Evolutionary conservation across 352 stramenopile genomes (phyloP), one percentile per base, ranked within the genome.

Genomic region (Phytophthora cactorum): DNA sequence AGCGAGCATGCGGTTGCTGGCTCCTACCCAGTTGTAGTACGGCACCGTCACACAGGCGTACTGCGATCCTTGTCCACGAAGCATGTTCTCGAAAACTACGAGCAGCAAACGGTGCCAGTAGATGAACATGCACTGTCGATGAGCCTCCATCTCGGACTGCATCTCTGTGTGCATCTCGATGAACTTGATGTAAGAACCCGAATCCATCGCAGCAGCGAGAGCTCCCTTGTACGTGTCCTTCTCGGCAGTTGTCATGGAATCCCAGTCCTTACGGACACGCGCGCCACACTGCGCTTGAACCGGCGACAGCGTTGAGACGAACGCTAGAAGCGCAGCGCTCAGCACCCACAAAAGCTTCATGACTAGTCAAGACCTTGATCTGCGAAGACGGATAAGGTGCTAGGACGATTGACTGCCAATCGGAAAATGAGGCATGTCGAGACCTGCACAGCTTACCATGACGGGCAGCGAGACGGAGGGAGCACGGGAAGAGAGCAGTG

Each of bases 41-140:
- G 86, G 88, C 17, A 96, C 52, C 11, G 88, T 95, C 29, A 95
- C 70, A 63, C 88, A 96, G 11, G 72, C 78, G 32, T 77, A 95
- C 43, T 75, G 38, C 0, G 61, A 11, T 5, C 75, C 81, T 54
- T 90, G 78, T 1, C 56, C 74, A 43, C 86, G 88, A 4, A 96
- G 70, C 84, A 96, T 93, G 71, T 94, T 96, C 63, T 96, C 88
- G 59, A 89, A 96, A 2, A 63, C 82, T 0, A 81, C 36, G 2
- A 96, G 73, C 15, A 93, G 75, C 8, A 82, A 55, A 8, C 86
- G 82, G 57, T 94, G 86, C 88, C 88, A 96, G 70, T 90, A 92
- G 51, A 91, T 76, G 70, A 93, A 94, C 79, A 93, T 91, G 53
- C 84, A 92, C 70, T 84, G 74, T 17, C 72, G 59, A 46, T 90